A percentile compares a stretch with the other conserved stretches of the same genome.
Conservation (phyloP, 192 early-diverging fungal genomes). For the Linderina pennispora region DNA sequence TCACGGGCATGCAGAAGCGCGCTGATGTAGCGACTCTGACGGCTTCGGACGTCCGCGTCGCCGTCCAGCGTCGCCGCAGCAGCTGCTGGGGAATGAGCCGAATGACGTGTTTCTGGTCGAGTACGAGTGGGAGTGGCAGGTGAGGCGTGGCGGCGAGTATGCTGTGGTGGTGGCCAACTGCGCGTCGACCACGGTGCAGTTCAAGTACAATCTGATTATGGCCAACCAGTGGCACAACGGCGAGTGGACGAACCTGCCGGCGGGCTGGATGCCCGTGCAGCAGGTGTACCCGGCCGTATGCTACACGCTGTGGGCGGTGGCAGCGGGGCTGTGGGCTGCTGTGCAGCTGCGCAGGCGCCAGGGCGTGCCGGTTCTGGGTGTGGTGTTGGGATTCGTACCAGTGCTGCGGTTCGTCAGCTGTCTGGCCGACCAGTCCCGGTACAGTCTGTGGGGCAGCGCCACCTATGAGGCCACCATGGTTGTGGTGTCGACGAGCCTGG, state of each 20-base stretch:
- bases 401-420: conserved; percentile 32
- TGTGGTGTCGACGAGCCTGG: conserved; percentile 34
- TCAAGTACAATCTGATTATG: conserved; percentile 47
- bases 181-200: conserved; percentile 41
- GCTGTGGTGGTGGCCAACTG: conserved; percentile 44
- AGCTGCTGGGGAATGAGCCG: conserved; percentile 22
- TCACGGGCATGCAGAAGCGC: conserved; percentile 22
- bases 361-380: conserved; percentile 5
- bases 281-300: conserved; percentile 20
- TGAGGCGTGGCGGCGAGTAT: conserved; percentile 35
- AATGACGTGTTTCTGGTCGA: conserved; percentile 43
- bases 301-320: conserved; percentile 28
- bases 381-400: conserved; percentile 22
- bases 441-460: conserved; percentile 18
- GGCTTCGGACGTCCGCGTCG: not conserved
- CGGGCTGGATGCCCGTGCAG: conserved; percentile 44
- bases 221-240: conserved; percentile 40
- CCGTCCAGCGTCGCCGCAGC: not conserved
- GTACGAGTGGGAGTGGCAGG: conserved; percentile 45
- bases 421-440: conserved; percentile 38
- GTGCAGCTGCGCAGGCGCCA: conserved; percentile 1
- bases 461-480: conserved; percentile 39
- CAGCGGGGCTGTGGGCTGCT: conserved; percentile 11
- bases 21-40: not conserved
- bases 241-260: conserved; percentile 34